Evolutionary conservation across 1,284 basidiomycete species (phyloP).

Genomic region (Vanrija humicola): DNA sequence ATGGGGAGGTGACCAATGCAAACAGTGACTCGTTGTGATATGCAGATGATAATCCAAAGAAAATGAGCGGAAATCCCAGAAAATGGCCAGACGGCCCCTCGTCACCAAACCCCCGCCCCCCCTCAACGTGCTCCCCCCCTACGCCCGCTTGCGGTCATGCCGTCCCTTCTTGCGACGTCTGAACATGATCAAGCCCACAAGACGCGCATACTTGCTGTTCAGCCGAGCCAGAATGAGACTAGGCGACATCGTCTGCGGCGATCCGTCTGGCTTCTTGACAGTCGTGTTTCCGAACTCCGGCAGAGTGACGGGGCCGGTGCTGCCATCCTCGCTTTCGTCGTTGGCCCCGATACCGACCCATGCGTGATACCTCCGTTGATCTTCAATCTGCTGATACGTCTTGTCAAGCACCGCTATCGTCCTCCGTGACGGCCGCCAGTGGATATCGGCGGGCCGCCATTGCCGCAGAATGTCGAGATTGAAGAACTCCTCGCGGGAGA

Average conservation of each 20-base stretch:
- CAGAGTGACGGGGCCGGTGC: conserved; percentile 23
- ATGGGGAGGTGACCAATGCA: too few species aligned
- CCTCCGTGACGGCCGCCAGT: conserved; percentile 35
- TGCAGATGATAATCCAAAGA: too few species aligned
- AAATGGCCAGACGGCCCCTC: too few species aligned
- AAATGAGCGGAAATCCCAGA: too few species aligned
- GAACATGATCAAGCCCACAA: conserved; percentile 36
- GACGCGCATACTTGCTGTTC: conserved; percentile 34
- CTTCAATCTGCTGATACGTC: conserved; percentile 23
- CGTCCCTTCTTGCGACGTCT: conserved; percentile 29
- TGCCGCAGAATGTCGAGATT: conserved; percentile 20
- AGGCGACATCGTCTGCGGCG: conserved; percentile 23
- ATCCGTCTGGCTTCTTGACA: conserved; percentile 25
- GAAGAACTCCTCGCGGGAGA: not conserved
- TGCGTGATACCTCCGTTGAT: conserved; percentile 12
- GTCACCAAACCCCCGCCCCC: too few species aligned
- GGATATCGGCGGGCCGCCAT: conserved; percentile 40
- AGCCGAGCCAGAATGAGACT: conserved; percentile 29
- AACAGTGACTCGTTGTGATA: too few species aligned
- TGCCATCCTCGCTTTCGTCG: conserved; percentile 23
- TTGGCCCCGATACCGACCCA: conserved; percentile 22
- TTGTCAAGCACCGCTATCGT: conserved; percentile 34
- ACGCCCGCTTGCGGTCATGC: too few species aligned
- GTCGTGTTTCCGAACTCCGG: conserved; percentile 23
- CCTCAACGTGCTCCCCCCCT: too few species aligned